phyloP scores from a whole-genome alignment of 2,329 filamentous ascomycete genomes.

The Acrocalymma vagum region DNA sequence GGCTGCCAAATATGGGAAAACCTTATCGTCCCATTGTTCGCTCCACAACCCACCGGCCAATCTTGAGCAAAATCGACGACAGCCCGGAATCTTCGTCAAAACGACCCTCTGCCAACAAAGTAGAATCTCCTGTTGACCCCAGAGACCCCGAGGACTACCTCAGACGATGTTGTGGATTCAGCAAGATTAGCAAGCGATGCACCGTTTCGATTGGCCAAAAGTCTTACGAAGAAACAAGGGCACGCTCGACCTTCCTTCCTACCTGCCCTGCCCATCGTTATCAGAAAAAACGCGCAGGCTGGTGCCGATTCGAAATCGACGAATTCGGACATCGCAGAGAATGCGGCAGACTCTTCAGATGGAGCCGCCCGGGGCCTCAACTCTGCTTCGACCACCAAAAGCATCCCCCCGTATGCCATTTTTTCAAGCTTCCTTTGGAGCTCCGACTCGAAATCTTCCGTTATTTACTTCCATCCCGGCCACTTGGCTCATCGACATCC shows the following conservation, averaged over 20 bases:
- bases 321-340: no score
- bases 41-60: no score
- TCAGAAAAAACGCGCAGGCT: conserved; percentile 34
- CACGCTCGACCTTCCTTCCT: conserved; percentile 28
- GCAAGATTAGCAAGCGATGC: conserved; percentile 37
- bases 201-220: conserved; percentile 29
- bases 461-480: conserved; percentile 35
- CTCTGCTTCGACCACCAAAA: conserved; percentile 36
- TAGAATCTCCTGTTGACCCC: conserved; percentile 21
- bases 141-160: conserved; percentile 39
- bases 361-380: conserved; percentile 39
- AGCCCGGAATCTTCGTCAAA: neutral
- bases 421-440: conserved; percentile 41
- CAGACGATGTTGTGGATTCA: conserved; percentile 34
- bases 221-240: conserved; percentile 20
- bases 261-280: conserved; percentile 39
- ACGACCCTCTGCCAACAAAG: conserved; percentile 4
- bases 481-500: conserved; percentile 34
- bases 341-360: conserved; percentile 36
- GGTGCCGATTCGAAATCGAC: conserved; percentile 38
- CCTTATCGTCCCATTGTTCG: no score
- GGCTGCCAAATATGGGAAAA: no score
- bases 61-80: neutral
- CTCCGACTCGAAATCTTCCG: conserved; percentile 39
- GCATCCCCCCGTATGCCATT: conserved; percentile 37